These are phyloP conservation scores for Aphanoascus verrucosus DNA, from an alignment of 2,329 filamentous ascomycete genomes.

Conservation along the genomic window DNA sequence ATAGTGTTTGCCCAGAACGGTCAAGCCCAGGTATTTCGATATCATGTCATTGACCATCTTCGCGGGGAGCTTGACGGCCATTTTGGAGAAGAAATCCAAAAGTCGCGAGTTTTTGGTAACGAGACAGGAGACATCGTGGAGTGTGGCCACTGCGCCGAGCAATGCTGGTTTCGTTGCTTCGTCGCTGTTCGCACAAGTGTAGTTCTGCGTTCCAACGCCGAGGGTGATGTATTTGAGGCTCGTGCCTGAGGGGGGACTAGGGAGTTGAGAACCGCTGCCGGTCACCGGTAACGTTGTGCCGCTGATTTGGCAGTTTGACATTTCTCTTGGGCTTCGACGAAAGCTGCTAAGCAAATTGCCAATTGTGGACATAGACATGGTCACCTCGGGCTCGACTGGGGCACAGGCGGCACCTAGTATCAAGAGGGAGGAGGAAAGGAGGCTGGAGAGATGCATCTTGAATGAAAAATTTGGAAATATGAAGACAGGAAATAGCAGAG, in stretches of 20 bases:
- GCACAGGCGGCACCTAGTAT: constrained; percentile 5
- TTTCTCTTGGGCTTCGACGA: neutral
- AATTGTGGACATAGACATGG: neutral
- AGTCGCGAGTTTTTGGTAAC: constrained; percentile 14
- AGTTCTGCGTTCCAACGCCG: constrained; percentile 43
- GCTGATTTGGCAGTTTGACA: neutral
- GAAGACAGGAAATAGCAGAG: neutral
- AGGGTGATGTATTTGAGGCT: constrained; percentile 37
- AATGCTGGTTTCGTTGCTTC: constrained; percentile 26
- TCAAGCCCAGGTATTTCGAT: constrained; percentile 20
- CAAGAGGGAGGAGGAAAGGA: constrained; percentile 3
- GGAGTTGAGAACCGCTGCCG: constrained; percentile 20
- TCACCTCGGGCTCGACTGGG: constrained; percentile 2
- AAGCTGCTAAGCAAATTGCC: neutral
- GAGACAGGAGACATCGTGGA: constrained; percentile 37
- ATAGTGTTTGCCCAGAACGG: constrained; percentile 26
- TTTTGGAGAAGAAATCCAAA: constrained; percentile 2
- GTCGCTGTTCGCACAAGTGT: constrained; percentile 32
- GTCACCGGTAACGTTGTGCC: constrained; percentile 13
- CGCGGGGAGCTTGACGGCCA: constrained; percentile 1
- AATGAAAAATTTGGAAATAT: neutral
- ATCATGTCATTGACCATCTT: constrained; percentile 16
- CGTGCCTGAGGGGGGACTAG: constrained; percentile 22
- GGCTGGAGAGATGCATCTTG: constrained; percentile 5
- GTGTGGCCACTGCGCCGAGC: constrained; percentile 37